A percentile compares a stretch with the other conserved stretches of the same genome.
These are phyloP conservation scores for Curvularia sp. DNA, from an alignment of 2,329 filamentous ascomycete species.

Conservation along the genomic window DNA sequence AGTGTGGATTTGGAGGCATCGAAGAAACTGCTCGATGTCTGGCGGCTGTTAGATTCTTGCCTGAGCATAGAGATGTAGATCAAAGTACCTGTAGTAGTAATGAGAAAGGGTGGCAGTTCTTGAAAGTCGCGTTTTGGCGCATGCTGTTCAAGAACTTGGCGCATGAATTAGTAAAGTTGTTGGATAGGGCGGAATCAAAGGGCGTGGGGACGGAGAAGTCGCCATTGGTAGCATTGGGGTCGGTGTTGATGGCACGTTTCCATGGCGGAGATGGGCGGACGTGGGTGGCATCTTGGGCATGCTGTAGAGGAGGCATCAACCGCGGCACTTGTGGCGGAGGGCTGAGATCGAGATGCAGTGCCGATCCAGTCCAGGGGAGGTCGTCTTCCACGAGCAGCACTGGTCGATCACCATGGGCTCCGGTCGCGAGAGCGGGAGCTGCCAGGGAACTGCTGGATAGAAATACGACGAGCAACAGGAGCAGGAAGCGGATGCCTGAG, in stretches of 20 bases:
- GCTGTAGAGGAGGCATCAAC: constrained; percentile 46
- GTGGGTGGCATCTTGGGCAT: constrained; percentile 34
- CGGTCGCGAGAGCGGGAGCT: constrained; percentile 34
- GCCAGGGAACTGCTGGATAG: constrained; percentile 38
- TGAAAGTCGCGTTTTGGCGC: constrained; percentile 70
- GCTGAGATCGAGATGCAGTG: constrained; percentile 41
- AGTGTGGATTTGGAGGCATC: constrained; percentile 74
- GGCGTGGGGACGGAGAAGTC: constrained; percentile 51
- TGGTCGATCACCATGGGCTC: constrained; percentile 46
- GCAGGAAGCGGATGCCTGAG: constrained; percentile 24
- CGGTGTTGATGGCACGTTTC: constrained; percentile 38
- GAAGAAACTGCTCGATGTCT: constrained; percentile 89
- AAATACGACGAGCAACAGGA: constrained; percentile 39
- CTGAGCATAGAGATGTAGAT: background rate
- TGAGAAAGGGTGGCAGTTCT: constrained; percentile 81
- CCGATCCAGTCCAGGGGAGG: constrained; percentile 42
- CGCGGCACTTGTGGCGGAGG: constrained; percentile 37
- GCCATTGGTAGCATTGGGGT: constrained; percentile 27
- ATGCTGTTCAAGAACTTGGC: constrained; percentile 73
- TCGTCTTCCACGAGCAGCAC: constrained; percentile 34
- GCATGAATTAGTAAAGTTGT: constrained; percentile 65
- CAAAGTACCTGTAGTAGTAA: constrained; percentile 75
- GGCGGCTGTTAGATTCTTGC: constrained; percentile 20
- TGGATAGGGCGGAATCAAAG: constrained; percentile 59
- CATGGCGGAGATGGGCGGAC: constrained; percentile 34